phyloP scores from a whole-genome alignment of 371 early-diverging fungal genomes.

The Nematocida sp. region DNA sequence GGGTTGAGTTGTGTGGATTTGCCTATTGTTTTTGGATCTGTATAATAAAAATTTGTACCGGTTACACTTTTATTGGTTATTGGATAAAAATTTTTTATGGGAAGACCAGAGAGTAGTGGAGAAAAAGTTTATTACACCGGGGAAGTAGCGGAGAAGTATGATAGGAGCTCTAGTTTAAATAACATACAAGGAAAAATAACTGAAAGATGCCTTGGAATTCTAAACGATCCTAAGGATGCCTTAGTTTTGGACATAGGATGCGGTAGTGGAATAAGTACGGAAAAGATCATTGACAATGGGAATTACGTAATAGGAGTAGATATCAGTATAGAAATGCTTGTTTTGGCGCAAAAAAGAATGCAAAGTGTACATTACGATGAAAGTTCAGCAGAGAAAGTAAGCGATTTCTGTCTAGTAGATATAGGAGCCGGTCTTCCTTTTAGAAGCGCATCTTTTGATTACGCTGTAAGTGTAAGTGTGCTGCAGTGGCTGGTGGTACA shows the following conservation, averaged over 20 bases:
- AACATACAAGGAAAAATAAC: conserved; percentile 64
- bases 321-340: conserved; percentile 49
- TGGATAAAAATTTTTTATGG: conserved; percentile 44
- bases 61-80: background rate
- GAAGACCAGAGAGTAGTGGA: conserved; percentile 40
- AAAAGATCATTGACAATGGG: conserved; percentile 82
- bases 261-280: conserved; percentile 86
- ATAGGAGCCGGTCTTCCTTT: conserved; percentile 88
- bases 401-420: conserved; percentile 71
- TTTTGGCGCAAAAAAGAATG: conserved; percentile 29
- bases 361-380: conserved; percentile 12
- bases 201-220: conserved; percentile 60
- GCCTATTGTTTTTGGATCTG: background rate
- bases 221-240: conserved; percentile 47
- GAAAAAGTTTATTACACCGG: conserved; percentile 62
- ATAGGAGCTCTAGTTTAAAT: conserved; percentile 60
- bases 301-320: conserved; percentile 51
- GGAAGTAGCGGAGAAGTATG: conserved; percentile 61
- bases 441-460: conserved; percentile 91
- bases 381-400: conserved; percentile 35
- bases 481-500: conserved; percentile 97
- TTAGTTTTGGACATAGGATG: conserved; percentile 88
- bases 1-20: background rate
- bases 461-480: conserved; percentile 90
- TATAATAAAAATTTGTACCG: background rate